These are phyloP conservation scores for Agrocybe pediades DNA, from an alignment of 768 basidiomycete genomes.

Conservation along the genomic window DNA sequence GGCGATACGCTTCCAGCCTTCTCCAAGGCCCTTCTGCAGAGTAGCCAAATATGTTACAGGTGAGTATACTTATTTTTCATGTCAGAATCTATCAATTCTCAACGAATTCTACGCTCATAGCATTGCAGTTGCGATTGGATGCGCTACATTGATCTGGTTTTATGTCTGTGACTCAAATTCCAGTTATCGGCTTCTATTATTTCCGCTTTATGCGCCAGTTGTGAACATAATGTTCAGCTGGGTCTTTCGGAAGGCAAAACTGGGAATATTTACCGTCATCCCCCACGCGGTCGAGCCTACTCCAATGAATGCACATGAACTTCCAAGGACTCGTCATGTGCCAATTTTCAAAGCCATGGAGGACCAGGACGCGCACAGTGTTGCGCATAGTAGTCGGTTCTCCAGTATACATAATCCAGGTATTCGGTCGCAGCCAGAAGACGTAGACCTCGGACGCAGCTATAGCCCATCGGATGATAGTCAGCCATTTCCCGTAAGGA, in stretches of 20 bases:
- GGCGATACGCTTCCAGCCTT: conserved; percentile 8
- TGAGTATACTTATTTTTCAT: background rate
- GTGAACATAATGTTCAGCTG: conserved; percentile 8
- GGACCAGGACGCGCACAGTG: no score
- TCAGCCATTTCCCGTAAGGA: no score
- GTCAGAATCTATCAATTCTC: background rate
- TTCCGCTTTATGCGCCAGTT: background rate
- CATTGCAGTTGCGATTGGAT: background rate
- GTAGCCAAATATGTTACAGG: conserved; percentile 7
- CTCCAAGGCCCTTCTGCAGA: conserved; percentile 6
- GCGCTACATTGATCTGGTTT: background rate
- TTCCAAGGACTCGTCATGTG: background rate
- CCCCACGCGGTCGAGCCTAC: background rate
- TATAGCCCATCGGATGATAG: no score
- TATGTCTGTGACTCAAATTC: background rate
- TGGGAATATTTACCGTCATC: background rate
- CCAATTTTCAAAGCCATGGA: no score
- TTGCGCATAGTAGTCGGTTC: no score
- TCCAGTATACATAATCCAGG: no score
- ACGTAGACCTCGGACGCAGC: no score
- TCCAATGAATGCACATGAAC: background rate
- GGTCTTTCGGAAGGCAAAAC: conserved; percentile 1
- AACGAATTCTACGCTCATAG: background rate
- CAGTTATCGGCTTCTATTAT: background rate
- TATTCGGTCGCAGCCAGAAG: no score